phyloP scores from a whole-genome alignment of 1,284 basidiomycete genomes.

The Ceratobasidium sp. region DNA sequence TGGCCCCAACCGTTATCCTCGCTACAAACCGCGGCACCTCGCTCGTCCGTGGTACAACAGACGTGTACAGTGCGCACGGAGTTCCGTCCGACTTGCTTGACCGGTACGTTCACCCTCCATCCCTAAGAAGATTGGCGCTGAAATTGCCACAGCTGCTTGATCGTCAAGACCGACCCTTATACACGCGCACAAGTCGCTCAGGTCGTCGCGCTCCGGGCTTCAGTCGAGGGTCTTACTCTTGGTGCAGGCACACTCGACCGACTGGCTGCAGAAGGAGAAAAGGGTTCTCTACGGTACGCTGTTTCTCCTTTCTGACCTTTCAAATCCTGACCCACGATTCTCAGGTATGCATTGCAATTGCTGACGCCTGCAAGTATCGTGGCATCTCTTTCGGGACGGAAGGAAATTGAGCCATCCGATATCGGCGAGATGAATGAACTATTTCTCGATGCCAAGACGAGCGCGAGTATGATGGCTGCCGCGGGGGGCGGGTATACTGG shows the following conservation, averaged over 20 bases:
- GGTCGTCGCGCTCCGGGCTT: conserved; percentile 85
- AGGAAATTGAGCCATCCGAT: conserved; percentile 84
- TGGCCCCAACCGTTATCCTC: conserved; percentile 96
- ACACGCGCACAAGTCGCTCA: conserved; percentile 83
- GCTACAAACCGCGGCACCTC: conserved; percentile 95
- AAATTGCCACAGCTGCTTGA: conserved; percentile 74
- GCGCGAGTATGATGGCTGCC: conserved; percentile 62
- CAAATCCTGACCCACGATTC: background rate
- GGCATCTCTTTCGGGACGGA: conserved; percentile 75
- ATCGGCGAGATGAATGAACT: conserved; percentile 90
- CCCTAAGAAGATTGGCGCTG: conserved; percentile 8
- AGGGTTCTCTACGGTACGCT: conserved; percentile 78
- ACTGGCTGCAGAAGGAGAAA: conserved; percentile 83
- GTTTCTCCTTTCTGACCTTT: background rate
- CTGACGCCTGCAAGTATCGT: conserved; percentile 93
- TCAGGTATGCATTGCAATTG: conserved; percentile 89
- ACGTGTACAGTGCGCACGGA: conserved; percentile 91
- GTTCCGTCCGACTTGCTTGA: conserved; percentile 94
- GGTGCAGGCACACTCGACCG: conserved; percentile 79
- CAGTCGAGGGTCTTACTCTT: conserved; percentile 84
- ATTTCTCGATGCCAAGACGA: conserved; percentile 92
- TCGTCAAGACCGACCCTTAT: conserved; percentile 91
- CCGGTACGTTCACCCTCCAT: conserved; percentile 60
- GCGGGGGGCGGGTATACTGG: conserved; percentile 51
- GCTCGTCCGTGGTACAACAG: conserved; percentile 89